These are phyloP conservation scores for Didymella pinodella DNA, from an alignment of 2,329 filamentous ascomycete species.

Conservation along the genomic window DNA sequence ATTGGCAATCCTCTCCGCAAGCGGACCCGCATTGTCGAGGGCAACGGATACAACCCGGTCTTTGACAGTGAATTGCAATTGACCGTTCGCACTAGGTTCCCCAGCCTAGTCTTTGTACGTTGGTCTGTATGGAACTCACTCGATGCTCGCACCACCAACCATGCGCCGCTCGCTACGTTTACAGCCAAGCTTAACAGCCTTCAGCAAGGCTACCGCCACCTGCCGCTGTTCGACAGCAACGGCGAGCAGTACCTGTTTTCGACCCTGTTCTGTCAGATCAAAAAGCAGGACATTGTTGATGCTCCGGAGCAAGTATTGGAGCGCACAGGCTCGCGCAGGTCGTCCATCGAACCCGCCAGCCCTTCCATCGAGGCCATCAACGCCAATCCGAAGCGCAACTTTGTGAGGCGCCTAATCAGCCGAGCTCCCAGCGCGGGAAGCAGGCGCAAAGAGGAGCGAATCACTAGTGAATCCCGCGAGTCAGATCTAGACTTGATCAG, in stretches of 20 bases:
- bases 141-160: conserved; percentile 74
- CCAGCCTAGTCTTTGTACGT: conserved; percentile 90
- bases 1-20: conserved; percentile 77
- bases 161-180: conserved; percentile 79
- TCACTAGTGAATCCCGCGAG: conserved; percentile 44
- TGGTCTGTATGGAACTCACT: conserved; percentile 90
- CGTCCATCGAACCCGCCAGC: conserved; percentile 40
- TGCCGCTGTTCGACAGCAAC: conserved; percentile 86
- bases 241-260: conserved; percentile 96
- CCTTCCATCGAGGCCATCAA: conserved; percentile 44
- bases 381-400: conserved; percentile 44
- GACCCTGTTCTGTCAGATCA: conserved; percentile 89
- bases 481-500: conserved; percentile 43
- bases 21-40: conserved; percentile 79
- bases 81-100: conserved; percentile 89
- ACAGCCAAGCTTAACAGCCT: conserved; percentile 91
- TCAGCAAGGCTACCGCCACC: conserved; percentile 89
- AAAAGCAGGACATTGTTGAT: conserved; percentile 63
- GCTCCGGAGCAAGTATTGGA: conserved; percentile 42
- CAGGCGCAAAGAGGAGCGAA: conserved; percentile 45
- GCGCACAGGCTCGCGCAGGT: conserved; percentile 33
- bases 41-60: conserved; percentile 92
- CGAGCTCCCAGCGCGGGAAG: conserved; percentile 55
- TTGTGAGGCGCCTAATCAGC: conserved; percentile 54
- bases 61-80: conserved; percentile 84